Evolutionary conservation across 164 flowering plant genomes (phyloP), one percentile per base, ranked within the genome.

Genomic region (Nelumbo lutea): DNA sequence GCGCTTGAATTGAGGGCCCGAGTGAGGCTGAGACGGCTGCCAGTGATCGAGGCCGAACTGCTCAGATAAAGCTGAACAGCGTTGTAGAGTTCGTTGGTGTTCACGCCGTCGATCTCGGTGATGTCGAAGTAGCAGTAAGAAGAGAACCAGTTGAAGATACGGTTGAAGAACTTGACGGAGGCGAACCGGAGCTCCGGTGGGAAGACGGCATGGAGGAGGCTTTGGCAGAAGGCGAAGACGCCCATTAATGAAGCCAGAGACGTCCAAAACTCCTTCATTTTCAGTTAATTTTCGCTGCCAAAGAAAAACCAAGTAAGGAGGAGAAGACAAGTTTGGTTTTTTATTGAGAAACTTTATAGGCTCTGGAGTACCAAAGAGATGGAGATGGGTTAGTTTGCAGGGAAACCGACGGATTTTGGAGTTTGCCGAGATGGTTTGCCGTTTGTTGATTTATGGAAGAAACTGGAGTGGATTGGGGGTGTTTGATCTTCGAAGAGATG

Each of bases 61-160:
- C 83, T 80, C 6, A 90, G 86, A 72, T 90, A 90, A 74, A 88
- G 88, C 68, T 86, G 91, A 70, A 84, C 93, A 41, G 96, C 88
- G 80, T 82, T 85, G 90, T 90, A 90, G 72, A 92, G 91, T 69
- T 88, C 98, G 79, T 92, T 92, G 68, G 93, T 89, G 88, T 88
- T 89, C 64, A 89, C 96, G 53, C 98, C 97, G 72, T 93, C 97
- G 69, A 89, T 85, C 68, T 93, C 97, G 1, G 93, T 88, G 74
- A 93, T 88, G 82, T 93, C 98, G 76, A 83, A 89, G 86, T 89
- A 89, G 81, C 84, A 83, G 78, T 93, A 85, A 70, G 87, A 66
- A 46, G 95, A 90, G 85, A 81, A 83, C 59, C 79, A 77, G 77
- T 72, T 61, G 79, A 81, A 82, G 76, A 84, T 5, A 42, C 85